These are phyloP conservation scores for Aureobasidium sp. DNA, from an alignment of 2,329 filamentous ascomycete species.

Conservation along the genomic window DNA sequence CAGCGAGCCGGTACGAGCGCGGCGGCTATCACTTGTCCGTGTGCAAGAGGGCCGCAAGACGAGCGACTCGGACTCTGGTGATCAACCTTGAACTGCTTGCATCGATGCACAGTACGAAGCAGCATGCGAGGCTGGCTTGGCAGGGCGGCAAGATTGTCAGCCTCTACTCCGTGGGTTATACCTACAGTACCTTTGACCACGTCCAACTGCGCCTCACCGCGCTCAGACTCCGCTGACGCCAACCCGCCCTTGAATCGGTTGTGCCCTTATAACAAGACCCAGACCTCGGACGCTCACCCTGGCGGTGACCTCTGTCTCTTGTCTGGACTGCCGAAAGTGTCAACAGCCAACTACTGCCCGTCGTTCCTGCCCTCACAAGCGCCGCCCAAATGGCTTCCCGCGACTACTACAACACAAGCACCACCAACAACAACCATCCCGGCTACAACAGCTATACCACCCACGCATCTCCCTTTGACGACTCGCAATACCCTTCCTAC, in stretches of 20 bases:
- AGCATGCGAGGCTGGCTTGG: neutral
- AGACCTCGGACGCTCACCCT: neutral
- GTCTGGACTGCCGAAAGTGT: neutral
- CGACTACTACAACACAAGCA: conserved; percentile 55
- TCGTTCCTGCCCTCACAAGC: neutral
- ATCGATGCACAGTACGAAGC: neutral
- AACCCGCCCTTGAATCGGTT: neutral
- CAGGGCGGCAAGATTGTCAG: neutral
- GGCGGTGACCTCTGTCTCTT: neutral
- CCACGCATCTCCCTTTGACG: conserved; percentile 16
- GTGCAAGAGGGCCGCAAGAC: neutral
- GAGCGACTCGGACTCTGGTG: neutral
- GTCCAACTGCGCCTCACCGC: neutral
- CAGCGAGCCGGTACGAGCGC: neutral
- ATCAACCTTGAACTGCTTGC: neutral
- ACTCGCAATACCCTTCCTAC: conserved; percentile 23
- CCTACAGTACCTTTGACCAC: neutral
- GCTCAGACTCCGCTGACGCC: neutral
- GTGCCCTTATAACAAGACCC: neutral
- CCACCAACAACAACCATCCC: conserved; percentile 30
- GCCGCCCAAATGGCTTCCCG: conserved; percentile 36
- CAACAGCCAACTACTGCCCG: neutral
- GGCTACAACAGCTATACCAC: conserved; percentile 32
- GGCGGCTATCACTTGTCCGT: neutral
- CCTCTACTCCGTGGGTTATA: neutral